These are phyloP conservation scores for Beauveria australis DNA, from an alignment of 2,329 filamentous ascomycete species.

Conservation along the genomic window DNA sequence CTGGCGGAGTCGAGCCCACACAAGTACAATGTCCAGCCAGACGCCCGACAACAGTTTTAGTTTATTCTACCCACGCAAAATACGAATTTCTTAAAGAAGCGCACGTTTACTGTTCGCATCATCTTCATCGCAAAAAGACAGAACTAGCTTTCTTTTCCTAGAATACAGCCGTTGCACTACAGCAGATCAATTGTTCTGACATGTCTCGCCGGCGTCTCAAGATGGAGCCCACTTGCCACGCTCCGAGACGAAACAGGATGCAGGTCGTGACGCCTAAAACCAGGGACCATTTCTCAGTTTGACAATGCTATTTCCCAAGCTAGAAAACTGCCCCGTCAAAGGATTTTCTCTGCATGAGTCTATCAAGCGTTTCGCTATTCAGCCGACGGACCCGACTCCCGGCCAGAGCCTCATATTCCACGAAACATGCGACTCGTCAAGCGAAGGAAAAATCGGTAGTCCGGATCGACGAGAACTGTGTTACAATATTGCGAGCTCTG, in stretches of 20 bases:
- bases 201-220: constrained; percentile 7
- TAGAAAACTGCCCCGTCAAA: not conserved
- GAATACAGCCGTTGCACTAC: not conserved
- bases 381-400: too few relatives aligned
- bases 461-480: too few relatives aligned
- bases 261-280: not conserved
- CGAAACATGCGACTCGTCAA: too few relatives aligned
- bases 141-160: not conserved
- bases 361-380: not conserved
- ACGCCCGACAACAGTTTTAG: not conserved
- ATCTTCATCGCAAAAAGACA: not conserved
- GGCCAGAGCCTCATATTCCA: too few relatives aligned
- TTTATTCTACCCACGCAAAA: too few relatives aligned
- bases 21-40: not conserved
- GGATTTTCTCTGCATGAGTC: not conserved
- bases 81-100: too few relatives aligned
- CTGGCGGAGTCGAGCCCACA: not conserved
- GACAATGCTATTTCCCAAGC: not conserved
- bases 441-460: too few relatives aligned
- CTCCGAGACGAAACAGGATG: not conserved
- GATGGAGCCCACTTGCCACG: not conserved
- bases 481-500: too few relatives aligned
- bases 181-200: not conserved
- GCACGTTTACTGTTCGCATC: not conserved
- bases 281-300: not conserved